Evolutionary conservation across 306 rosid genomes (phyloP).

Genomic region (Pachyrhizus erosus): DNA sequence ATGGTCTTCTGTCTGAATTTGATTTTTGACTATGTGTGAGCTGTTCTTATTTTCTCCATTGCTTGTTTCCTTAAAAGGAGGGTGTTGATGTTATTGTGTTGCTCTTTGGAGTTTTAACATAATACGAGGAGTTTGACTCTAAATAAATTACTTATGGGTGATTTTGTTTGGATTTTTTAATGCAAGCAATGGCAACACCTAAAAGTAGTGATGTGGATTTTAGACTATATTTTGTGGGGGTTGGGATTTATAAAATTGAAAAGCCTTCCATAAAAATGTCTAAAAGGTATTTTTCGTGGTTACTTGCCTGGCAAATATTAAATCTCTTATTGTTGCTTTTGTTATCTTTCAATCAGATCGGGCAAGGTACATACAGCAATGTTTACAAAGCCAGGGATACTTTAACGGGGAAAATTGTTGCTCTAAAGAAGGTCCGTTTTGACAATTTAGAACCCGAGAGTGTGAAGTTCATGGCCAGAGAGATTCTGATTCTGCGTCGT

Average conservation of each 20-base stretch:
- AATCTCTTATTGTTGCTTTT: conserved; percentile 35
- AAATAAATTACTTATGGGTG: conserved; percentile 22
- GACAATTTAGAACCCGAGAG: conserved; percentile 63
- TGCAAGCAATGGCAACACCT: conserved; percentile 22
- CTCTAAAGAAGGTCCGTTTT: conserved; percentile 56
- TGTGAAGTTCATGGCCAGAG: conserved; percentile 60
- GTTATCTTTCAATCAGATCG: conserved; percentile 49
- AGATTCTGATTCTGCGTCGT: conserved; percentile 55
- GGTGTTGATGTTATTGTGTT: conserved; percentile 36
- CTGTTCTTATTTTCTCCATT: conserved; percentile 14
- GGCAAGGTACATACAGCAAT: conserved; percentile 59
- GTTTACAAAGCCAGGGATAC: conserved; percentile 59
- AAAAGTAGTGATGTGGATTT: conserved; percentile 36
- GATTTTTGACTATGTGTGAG: conserved; percentile 31
- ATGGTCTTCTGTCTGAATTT: conserved; percentile 28
- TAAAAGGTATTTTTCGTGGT: not conserved
- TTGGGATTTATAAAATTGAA: conserved; percentile 29
- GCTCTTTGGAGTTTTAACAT: conserved; percentile 37
- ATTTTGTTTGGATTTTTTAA: conserved; percentile 29
- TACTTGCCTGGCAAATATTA: conserved; percentile 18
- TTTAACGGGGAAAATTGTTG: conserved; percentile 53
- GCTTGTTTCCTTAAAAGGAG: conserved; percentile 31
- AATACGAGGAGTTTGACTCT: not conserved
- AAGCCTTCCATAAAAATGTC: not conserved
- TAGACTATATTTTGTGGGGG: not conserved